Conservation (phyloP, 768 basidiomycete genomes). For the Cyclocybe aegerita region DNA sequence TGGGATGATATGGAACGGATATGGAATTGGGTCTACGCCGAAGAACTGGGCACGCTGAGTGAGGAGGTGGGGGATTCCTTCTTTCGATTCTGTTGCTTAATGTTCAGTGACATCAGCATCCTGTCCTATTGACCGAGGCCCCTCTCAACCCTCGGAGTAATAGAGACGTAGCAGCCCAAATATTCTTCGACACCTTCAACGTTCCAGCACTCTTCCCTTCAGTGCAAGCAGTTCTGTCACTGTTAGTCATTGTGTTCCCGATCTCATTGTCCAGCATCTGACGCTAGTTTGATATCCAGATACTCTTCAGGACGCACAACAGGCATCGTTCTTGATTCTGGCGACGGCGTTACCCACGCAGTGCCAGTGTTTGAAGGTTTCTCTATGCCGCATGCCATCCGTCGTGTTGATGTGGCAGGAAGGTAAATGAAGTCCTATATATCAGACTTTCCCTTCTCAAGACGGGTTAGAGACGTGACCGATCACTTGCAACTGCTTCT, state of each 20-base stretch:
- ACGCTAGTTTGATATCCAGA: slow-evolving; percentile 39
- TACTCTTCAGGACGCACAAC: slow-evolving; percentile 98
- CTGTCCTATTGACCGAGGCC: slow-evolving; percentile 95
- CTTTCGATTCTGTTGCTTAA: slow-evolving; percentile 14
- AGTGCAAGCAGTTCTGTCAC: slow-evolving; percentile 93
- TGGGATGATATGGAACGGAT: slow-evolving; percentile 99
- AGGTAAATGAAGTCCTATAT: slow-evolving; percentile 49
- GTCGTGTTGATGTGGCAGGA: slow-evolving; percentile 94
- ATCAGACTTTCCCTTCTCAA: slow-evolving; percentile 14
- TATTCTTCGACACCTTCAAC: slow-evolving; percentile 99
- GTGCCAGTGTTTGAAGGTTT: slow-evolving; percentile 99
- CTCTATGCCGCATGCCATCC: slow-evolving; percentile 98
- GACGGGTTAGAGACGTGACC: slow-evolving; percentile 80
- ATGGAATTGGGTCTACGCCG: slow-evolving; percentile 97
- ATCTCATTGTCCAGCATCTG: slow-evolving; percentile 9
- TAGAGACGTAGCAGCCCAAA: slow-evolving; percentile 95
- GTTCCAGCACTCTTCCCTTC: slow-evolving; percentile 96
- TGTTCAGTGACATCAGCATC: slow-evolving; percentile 63
- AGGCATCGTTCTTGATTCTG: slow-evolving; percentile 98
- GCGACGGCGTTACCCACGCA: slow-evolving; percentile 97
- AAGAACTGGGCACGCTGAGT: slow-evolving; percentile 91
- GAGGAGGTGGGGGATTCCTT: slow-evolving; percentile 72
- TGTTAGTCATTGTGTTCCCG: slow-evolving; percentile 53
- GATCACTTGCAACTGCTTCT: slow-evolving; percentile 93
- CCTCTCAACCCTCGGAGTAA: slow-evolving; percentile 96